A percentile compares a stretch with the other conserved stretches of the same genome.
phyloP scores from a whole-genome alignment of 768 basidiomycete species.

The Suillus luteus region DNA sequence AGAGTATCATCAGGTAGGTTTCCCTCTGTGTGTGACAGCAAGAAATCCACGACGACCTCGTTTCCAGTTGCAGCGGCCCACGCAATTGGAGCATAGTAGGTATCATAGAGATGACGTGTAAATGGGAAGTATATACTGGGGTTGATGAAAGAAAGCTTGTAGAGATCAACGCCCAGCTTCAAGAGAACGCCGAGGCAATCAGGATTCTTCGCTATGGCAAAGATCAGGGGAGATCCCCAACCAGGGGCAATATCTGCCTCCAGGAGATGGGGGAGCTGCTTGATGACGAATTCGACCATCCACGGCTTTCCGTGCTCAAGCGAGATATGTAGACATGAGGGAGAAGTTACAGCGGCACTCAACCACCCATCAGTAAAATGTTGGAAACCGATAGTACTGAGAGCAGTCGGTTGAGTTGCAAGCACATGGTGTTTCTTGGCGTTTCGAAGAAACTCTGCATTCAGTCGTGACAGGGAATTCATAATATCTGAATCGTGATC shows the following conservation, averaged over 20 bases:
- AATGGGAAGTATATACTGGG: accelerated
- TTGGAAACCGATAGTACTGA: no score
- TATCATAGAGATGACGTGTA: no score
- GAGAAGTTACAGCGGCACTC: not conserved
- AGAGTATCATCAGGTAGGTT: not conserved
- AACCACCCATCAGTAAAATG: not conserved
- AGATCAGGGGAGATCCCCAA: not conserved
- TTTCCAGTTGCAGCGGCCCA: not conserved
- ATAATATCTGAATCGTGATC: not conserved
- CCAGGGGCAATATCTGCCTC: not conserved
- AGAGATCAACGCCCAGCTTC: not conserved
- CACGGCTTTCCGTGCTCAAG: not conserved
- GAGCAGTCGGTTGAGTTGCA: not conserved
- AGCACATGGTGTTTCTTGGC: not conserved
- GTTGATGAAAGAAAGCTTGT: not conserved
- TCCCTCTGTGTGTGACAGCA: not conserved
- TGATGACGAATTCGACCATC: not conserved
- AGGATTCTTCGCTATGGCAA: not conserved
- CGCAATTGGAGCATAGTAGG: not conserved
- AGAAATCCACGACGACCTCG: not conserved
- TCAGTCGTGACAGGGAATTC: not conserved
- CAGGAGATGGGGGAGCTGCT: not conserved
- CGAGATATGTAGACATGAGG: not conserved
- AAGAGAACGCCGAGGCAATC: not conserved
- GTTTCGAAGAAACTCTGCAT: not conserved